Percentiles rank a stretch among this genome's conserved stretches.
These are phyloP conservation scores for Coniochaeta sp. DNA, from an alignment of 2,329 filamentous ascomycete species.

Conservation along the genomic window DNA sequence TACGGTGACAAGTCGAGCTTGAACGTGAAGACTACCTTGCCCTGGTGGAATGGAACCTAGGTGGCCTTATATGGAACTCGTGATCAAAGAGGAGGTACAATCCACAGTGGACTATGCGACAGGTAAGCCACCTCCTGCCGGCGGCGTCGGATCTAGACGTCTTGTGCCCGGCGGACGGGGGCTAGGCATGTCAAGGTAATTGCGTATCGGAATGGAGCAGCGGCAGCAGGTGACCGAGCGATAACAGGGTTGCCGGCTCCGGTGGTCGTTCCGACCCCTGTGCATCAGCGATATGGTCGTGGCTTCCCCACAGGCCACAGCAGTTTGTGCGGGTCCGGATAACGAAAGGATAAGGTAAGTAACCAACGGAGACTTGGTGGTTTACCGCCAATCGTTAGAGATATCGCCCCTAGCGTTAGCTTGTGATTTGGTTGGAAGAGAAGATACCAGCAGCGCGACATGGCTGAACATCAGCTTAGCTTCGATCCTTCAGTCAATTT, in stretches of 20 bases:
- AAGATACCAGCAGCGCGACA: background rate
- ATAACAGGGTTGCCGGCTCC: conserved; percentile 1
- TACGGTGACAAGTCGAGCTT: background rate
- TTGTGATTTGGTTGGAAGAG: background rate
- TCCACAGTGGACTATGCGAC: background rate
- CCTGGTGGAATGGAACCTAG: background rate
- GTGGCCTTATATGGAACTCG: conserved; percentile 1
- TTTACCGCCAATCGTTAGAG: background rate
- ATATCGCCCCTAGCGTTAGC: conserved; percentile 1
- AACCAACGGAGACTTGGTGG: background rate
- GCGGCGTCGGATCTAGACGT: background rate
- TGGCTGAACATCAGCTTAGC: background rate
- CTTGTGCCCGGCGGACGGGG: background rate
- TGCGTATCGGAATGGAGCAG: background rate
- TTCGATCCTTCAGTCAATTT: background rate
- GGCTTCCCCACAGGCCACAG: background rate
- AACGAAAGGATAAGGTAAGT: background rate
- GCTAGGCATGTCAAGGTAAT: background rate
- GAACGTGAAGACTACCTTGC: background rate
- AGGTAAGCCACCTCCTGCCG: background rate
- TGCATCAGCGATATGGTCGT: background rate
- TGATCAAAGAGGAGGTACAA: background rate
- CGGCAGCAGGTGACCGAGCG: conserved; percentile 2
- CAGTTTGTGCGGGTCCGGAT: background rate
- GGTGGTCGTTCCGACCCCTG: conserved; percentile 1